Evolutionary conservation across 352 stramenopile species (phyloP).

Genomic region (Pythium monospermum): DNA sequence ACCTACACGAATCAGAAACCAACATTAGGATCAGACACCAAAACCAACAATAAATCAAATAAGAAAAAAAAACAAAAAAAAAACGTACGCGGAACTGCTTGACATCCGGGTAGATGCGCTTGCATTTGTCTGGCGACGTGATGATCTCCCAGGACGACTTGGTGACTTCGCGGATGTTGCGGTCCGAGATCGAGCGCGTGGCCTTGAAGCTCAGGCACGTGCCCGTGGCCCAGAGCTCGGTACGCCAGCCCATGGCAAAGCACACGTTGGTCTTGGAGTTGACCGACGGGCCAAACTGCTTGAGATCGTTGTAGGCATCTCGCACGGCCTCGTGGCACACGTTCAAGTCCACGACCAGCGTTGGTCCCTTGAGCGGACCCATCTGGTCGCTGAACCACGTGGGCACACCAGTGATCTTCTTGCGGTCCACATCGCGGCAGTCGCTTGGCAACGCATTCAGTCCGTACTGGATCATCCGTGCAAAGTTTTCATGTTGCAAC

Average conservation of each 20-base stretch:
- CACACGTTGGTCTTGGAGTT: slow-evolving; percentile 84
- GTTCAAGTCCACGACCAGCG: slow-evolving; percentile 71
- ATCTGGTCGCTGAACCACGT: slow-evolving; percentile 83
- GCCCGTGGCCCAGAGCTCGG: slow-evolving; percentile 70
- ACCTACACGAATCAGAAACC: slow-evolving; percentile 27
- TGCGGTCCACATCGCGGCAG: slow-evolving; percentile 69
- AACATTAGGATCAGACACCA: neutral
- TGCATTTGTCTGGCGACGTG: slow-evolving; percentile 76
- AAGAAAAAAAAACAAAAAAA: neutral
- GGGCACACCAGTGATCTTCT: slow-evolving; percentile 64
- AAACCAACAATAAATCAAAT: neutral
- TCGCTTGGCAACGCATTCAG: slow-evolving; percentile 73
- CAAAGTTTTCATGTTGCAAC: slow-evolving; percentile 81
- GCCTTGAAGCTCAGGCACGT: slow-evolving; percentile 77
- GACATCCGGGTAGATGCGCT: slow-evolving; percentile 79
- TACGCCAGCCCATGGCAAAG: slow-evolving; percentile 84
- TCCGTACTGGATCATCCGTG: slow-evolving; percentile 80
- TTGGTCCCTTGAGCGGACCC: slow-evolving; percentile 68
- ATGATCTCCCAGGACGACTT: slow-evolving; percentile 81
- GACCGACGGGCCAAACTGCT: slow-evolving; percentile 63
- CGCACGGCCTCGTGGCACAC: slow-evolving; percentile 74
- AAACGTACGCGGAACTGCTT: slow-evolving; percentile 70
- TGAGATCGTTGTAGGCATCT: slow-evolving; percentile 75
- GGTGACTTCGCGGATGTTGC: slow-evolving; percentile 68
- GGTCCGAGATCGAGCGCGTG: slow-evolving; percentile 52